Evolutionary conservation across 495 filamentous ascomycete species (phyloP), one percentile per base, ranked within the genome.

Genomic region (Filosporella fistucella): DNA sequence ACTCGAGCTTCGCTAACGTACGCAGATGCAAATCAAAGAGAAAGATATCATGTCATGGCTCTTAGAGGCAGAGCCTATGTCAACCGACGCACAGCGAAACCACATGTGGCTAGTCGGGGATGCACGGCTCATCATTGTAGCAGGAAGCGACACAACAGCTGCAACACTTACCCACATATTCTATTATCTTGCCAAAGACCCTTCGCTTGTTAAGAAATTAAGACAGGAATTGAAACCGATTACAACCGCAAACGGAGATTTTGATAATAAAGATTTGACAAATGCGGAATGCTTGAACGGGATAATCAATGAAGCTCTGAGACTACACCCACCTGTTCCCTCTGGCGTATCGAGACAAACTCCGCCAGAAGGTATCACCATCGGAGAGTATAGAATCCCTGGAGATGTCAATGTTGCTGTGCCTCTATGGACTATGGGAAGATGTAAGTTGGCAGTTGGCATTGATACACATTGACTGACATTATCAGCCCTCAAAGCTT

Each of bases 241-340:
- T n/a, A 45, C 37, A 10, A 10, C 5, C 4, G 4, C 14, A 5
- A 20, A 24, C 38, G 38, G 38, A 20, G 20, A 20, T 4, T 20
- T 41, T 9, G 9, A 8, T 11, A 8, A 11, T 18, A 24, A 21
- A 20, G 12, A 57, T 13, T 38, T 50, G 14, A 25, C 39, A 32
- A 18, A 22, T 16, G 46, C 46, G 67, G 2, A 13, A 7, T 42
- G 44, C 24, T 58, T 81, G 2, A 67, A 73, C 34, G 75, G 70
- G 4, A 56, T 72, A 13, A 77, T 81, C 51, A 68, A 76, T 22
- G 79, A 83, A 52, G 62, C 68, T 0, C 64, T 82, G 7, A 67
- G 80, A 9, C 54, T 82, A 10, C 63, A 70, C 36, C 71, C 75
- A 3, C 55, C 72, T 0, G 56, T 71, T 1, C 58, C 65, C 0